Evolutionary conservation across 257 asterid species (phyloP).

Genomic region (Solanum etuberosum): DNA sequence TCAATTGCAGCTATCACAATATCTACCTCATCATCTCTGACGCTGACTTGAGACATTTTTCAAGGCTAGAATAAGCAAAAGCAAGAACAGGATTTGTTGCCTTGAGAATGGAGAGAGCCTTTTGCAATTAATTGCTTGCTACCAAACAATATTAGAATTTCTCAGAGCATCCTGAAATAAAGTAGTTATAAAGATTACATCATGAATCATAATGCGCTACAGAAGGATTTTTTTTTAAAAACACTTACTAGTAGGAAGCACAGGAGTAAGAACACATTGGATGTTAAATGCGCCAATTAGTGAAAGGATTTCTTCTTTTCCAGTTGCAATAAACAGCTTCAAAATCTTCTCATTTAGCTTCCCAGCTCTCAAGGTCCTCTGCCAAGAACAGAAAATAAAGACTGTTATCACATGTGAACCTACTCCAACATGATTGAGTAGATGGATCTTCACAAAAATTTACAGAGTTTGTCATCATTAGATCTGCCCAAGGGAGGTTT

Average conservation of each 20-base stretch:
- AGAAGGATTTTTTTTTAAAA: not conserved
- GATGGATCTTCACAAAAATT: not conserved
- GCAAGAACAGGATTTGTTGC: not conserved
- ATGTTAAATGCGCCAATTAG: conserved; percentile 58
- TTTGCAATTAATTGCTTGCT: not conserved
- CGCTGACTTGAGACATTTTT: conserved; percentile 15
- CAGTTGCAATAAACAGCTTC: conserved; percentile 77
- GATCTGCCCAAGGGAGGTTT: not conserved
- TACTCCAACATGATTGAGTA: not conserved
- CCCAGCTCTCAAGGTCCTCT: conserved; percentile 89
- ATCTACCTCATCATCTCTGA: conserved; percentile 25
- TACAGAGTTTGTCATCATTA: not conserved
- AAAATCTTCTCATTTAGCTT: conserved; percentile 81
- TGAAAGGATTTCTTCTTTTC: conserved; percentile 76
- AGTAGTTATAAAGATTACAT: conserved; percentile 3
- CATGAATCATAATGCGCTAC: not conserved
- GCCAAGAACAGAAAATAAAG: conserved; percentile 8
- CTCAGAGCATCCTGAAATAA: conserved; percentile 68
- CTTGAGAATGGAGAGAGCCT: not conserved
- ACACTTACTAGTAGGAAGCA: conserved; percentile 35
- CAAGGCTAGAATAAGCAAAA: not conserved
- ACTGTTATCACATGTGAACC: not conserved
- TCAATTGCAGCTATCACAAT: conserved; percentile 47
- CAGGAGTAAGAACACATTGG: conserved; percentile 39
- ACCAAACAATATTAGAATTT: conserved; percentile 29